These are phyloP conservation scores for Meyerozyma guilliermondii DNA, from an alignment of 1,139 yeast species.

Conservation along the genomic window DNA sequence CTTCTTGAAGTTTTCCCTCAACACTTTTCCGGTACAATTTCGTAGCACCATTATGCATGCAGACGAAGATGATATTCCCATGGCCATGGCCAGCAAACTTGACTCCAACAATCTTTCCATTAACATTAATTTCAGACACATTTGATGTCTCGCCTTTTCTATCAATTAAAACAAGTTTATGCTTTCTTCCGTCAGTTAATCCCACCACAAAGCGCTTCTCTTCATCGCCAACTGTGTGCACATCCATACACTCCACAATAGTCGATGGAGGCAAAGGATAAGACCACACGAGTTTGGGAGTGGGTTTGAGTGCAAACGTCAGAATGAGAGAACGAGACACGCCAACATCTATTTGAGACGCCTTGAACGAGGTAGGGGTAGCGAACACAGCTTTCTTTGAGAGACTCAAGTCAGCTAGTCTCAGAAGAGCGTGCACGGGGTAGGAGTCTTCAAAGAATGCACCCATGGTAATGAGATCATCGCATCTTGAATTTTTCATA, in stretches of 20 bases:
- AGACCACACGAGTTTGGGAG: conserved; percentile 76
- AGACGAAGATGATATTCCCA: conserved; percentile 26
- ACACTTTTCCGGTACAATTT: conserved; percentile 20
- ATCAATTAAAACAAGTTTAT: conserved; percentile 35
- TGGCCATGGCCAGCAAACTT: conserved; percentile 26
- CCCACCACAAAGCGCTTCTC: conserved; percentile 35
- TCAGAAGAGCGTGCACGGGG: conserved; percentile 36
- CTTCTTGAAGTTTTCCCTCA: conserved; percentile 6
- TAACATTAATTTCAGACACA: conserved; percentile 14
- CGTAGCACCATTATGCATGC: conserved; percentile 41
- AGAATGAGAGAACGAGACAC: conserved; percentile 75
- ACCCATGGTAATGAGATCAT: conserved; percentile 1
- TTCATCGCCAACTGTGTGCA: conserved; percentile 15
- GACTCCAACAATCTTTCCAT: conserved; percentile 27
- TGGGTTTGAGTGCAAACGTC: conserved; percentile 68
- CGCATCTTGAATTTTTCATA: conserved; percentile 1
- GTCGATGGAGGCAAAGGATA: conserved; percentile 64
- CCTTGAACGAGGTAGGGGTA: conserved; percentile 18
- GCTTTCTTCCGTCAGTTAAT: conserved; percentile 41
- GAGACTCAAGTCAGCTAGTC: conserved; percentile 32
- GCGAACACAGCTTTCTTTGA: conserved; percentile 30
- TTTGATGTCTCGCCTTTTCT: conserved; percentile 18
- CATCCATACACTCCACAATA: conserved; percentile 41
- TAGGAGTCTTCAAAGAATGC: conserved; percentile 11
- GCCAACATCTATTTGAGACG: conserved; percentile 49